Percentiles rank a stretch among this genome's conserved stretches.
phyloP scores from a whole-genome alignment of 1,284 basidiomycete genomes.

The Trichosporon ovoides region DNA sequence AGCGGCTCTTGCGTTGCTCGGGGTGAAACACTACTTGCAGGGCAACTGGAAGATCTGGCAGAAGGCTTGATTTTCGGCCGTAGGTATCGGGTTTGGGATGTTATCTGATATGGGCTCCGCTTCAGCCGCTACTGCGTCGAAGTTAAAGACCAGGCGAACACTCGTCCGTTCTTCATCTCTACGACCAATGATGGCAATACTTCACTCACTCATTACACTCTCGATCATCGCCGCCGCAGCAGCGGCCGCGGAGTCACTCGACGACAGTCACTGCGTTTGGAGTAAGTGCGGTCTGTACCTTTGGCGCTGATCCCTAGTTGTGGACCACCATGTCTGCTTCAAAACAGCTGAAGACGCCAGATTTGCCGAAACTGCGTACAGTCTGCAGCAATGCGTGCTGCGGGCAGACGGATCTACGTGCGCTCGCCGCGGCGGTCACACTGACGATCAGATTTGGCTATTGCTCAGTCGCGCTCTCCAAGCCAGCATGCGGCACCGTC shows the following conservation, averaged over 20 bases:
- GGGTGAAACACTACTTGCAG: slow-evolving; percentile 44
- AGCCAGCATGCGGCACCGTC: slow-evolving; percentile 39
- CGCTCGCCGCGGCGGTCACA: not conserved
- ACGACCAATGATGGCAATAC: not conserved
- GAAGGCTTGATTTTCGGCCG: slow-evolving; percentile 10
- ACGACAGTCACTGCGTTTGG: not conserved
- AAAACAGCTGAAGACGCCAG: not conserved
- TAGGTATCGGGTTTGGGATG: not conserved
- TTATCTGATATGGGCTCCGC: not conserved
- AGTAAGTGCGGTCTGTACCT: not conserved
- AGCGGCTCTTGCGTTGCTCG: slow-evolving; percentile 33
- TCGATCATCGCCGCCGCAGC: not conserved
- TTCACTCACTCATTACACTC: not conserved
- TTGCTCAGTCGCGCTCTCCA: slow-evolving; percentile 32
- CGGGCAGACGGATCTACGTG: slow-evolving; percentile 4
- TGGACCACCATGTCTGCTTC: not conserved
- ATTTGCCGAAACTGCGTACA: not conserved
- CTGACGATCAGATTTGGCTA: slow-evolving; percentile 39
- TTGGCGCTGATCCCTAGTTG: not conserved
- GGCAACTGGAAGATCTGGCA: slow-evolving; percentile 27
- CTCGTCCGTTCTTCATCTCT: too few relatives aligned
- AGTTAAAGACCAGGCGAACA: not conserved
- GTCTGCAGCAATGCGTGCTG: not conserved
- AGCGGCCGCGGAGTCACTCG: not conserved
- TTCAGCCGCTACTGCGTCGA: not conserved